These are phyloP conservation scores for Mycena leptocephala DNA, from an alignment of 768 basidiomycete genomes.

Conservation along the genomic window DNA sequence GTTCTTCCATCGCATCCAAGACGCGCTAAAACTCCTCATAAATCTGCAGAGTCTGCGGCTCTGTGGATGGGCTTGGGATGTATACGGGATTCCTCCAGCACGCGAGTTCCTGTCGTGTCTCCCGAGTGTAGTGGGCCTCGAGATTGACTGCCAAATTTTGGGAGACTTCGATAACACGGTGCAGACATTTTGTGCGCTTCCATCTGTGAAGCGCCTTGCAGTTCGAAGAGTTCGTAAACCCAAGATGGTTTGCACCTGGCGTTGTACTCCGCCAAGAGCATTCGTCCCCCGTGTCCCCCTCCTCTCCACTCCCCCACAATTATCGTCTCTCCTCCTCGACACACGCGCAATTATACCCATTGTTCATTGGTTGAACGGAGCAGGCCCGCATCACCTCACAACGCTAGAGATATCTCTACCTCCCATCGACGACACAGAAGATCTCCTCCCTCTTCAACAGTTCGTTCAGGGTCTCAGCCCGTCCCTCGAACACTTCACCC, in stretches of 20 bases:
- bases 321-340: background rate
- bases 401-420: background rate
- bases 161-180: constrained; percentile 7
- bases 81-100: background rate
- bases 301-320: background rate
- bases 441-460: background rate
- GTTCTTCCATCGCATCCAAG: background rate
- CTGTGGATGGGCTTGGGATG: background rate
- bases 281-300: background rate
- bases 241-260: background rate
- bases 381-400: background rate
- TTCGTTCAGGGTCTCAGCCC: background rate
- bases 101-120: background rate
- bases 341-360: background rate
- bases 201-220: background rate
- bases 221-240: background rate
- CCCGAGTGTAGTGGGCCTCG: background rate
- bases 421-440: background rate
- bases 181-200: background rate
- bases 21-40: background rate
- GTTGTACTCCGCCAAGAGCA: background rate
- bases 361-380: background rate
- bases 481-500: constrained; percentile 1
- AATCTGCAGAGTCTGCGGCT: constrained; percentile 2
- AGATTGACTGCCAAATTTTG: background rate